Evolutionary conservation across 2,329 filamentous ascomycete genomes (phyloP).

Genomic region (Curvularia spicifera): DNA sequence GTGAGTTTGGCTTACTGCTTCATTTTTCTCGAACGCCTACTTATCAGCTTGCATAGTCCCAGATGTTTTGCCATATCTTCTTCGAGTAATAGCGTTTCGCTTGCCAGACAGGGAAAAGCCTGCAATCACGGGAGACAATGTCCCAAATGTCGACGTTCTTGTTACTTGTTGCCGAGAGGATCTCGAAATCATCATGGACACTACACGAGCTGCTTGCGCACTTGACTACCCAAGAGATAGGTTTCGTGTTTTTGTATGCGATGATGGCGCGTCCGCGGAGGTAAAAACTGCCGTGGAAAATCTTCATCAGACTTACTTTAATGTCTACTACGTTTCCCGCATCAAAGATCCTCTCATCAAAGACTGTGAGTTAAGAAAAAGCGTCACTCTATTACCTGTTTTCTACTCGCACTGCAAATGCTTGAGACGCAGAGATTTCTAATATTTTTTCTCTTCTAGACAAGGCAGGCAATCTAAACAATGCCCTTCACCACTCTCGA

Average conservation of each 20-base stretch:
- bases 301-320: conserved; percentile 48
- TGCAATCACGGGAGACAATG: conserved; percentile 14
- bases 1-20: not conserved
- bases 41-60: not conserved
- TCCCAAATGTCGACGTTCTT: conserved; percentile 53
- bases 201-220: conserved; percentile 12
- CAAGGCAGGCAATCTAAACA: conserved; percentile 70
- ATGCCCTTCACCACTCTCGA: conserved; percentile 48
- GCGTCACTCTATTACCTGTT: not conserved
- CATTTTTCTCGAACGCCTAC: not conserved
- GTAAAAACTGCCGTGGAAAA: conserved; percentile 45
- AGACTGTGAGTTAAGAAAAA: not conserved
- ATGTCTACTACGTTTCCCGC: conserved; percentile 49
- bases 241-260: conserved; percentile 43
- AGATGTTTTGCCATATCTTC: not conserved
- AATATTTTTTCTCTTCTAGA: conserved; percentile 23
- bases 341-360: conserved; percentile 1
- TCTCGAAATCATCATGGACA: conserved; percentile 50
- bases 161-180: conserved; percentile 56
- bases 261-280: conserved; percentile 47
- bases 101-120: conserved; percentile 5
- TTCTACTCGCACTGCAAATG: conserved; percentile 16
- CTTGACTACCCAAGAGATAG: conserved; percentile 38
- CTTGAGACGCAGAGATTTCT: conserved; percentile 53
- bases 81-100: not conserved